Evolutionary conservation across 2,329 filamentous ascomycete genomes (phyloP).

Genomic region (Sporothrix protearum): DNA sequence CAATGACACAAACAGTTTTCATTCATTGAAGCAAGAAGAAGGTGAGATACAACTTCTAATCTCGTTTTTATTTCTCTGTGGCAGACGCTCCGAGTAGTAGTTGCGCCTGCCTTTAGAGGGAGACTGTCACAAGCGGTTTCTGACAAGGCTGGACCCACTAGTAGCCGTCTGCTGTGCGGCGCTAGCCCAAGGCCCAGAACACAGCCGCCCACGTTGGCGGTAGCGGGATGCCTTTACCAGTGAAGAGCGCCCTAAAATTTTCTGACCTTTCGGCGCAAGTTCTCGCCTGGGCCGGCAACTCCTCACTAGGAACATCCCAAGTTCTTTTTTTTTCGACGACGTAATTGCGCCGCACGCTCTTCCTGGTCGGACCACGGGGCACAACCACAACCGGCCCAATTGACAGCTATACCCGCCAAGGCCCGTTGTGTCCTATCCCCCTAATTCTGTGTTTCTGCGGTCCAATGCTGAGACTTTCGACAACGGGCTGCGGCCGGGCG

Average conservation of each 20-base stretch:
- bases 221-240: background rate
- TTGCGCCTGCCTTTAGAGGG: background rate
- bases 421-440: background rate
- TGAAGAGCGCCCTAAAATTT: constrained; percentile 8
- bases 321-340: constrained; percentile 12
- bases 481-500: constrained; percentile 18
- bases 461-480: constrained; percentile 25
- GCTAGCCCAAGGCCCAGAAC: constrained; percentile 3
- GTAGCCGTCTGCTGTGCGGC: background rate
- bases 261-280: background rate
- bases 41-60: background rate
- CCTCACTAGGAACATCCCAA: background rate
- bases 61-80: background rate
- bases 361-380: background rate
- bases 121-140: background rate
- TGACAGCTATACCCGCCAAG: background rate
- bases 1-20: background rate
- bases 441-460: background rate
- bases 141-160: constrained; percentile 9
- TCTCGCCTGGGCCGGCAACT: background rate
- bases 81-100: background rate
- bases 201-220: background rate
- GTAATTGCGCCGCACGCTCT: background rate
- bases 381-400: background rate
- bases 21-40: background rate